phyloP scores from a whole-genome alignment of 768 basidiomycete genomes.

The Pleurotus pulmonarius region DNA sequence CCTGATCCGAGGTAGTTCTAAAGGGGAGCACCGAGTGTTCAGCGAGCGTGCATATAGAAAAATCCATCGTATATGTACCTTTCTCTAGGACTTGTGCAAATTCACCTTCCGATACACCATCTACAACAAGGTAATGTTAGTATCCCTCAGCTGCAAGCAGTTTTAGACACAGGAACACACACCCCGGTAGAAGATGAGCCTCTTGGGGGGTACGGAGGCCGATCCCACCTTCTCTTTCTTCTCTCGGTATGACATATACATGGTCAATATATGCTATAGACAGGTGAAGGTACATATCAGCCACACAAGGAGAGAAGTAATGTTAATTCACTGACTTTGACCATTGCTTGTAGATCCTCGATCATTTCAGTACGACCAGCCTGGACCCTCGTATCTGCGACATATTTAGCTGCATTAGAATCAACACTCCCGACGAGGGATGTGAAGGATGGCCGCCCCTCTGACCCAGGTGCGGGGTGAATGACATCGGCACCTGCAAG shows the following conservation, averaged over 20 bases:
- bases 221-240: slow-evolving; percentile 47
- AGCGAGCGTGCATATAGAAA: too few relatives aligned
- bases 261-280: slow-evolving; percentile 45
- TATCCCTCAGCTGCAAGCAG: slow-evolving; percentile 6
- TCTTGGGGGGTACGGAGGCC: slow-evolving; percentile 44
- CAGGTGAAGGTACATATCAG: not conserved
- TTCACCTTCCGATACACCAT: slow-evolving; percentile 54
- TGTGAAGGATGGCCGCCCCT: slow-evolving; percentile 79
- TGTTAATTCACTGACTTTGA: slow-evolving; percentile 33
- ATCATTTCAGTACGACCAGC: slow-evolving; percentile 74
- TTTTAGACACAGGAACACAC: slow-evolving; percentile 12
- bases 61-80: slow-evolving; percentile 30
- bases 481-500: slow-evolving; percentile 73
- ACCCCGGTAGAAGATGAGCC: slow-evolving; percentile 79
- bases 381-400: slow-evolving; percentile 61
- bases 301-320: not conserved
- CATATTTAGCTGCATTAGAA: slow-evolving; percentile 70
- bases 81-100: slow-evolving; percentile 49
- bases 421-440: slow-evolving; percentile 80
- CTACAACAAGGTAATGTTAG: slow-evolving; percentile 19
- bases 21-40: slow-evolving; percentile 1
- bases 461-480: slow-evolving; percentile 79
- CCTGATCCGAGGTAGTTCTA: slow-evolving; percentile 21
- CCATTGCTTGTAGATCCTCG: slow-evolving; percentile 64
- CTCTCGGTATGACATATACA: slow-evolving; percentile 55